Base-by-base conservation (phyloP, 371 early-diverging fungal species). In the Saksenaea oblongispora region DNA sequence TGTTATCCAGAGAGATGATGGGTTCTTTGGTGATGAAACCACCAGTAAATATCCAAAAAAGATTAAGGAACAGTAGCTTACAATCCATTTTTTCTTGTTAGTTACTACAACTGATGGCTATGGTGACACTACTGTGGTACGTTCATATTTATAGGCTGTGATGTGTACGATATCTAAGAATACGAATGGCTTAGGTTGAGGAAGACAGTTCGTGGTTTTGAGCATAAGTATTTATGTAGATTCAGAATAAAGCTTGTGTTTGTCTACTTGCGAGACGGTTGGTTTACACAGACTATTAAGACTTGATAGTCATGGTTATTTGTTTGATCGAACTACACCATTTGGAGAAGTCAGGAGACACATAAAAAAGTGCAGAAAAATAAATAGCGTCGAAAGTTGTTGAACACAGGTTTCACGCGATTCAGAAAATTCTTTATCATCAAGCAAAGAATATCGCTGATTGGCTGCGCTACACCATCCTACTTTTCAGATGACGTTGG, bases 321-420 rank as follows among this genome's bases (percentile, higher is more conserved):
- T 31, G 31, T 31, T 31, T 31, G 31, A 2, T 31, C 41, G 2
- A 18, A 14, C 9, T 39, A 26, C 28, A 58, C 41, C 58, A 78
- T 73, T 64, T 80, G 72, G 65, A 79, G 78, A 34, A 71, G 78
- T 65, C 72, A 80, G 58, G 67, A 71, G 58, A 64, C 65, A 24
- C 64, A 76, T 59, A 66, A 28, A 42, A 80, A 79, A 22, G 67
- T 78, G 10, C 79, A 79, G 82, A 84, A 83, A 66, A 84, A 58
- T 27, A 37, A 37, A 58, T 42, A 37, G 39, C 36, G 18, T 14
- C 15, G 58, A 9, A 42, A 27, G n/a, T n/a, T n/a, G n/a, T n/a
- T n/a, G n/a, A n/a, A n/a, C n/a, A n/a, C n/a, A n/a, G n/a, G 5
- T 35, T 39, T 36, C 58, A 58, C 22, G 22, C 58, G 31, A 31